Percentiles rank a stretch among this genome's conserved stretches.
phyloP scores from a whole-genome alignment of 2,329 filamentous ascomycete genomes.

The Fusarium keratoplasticum region DNA sequence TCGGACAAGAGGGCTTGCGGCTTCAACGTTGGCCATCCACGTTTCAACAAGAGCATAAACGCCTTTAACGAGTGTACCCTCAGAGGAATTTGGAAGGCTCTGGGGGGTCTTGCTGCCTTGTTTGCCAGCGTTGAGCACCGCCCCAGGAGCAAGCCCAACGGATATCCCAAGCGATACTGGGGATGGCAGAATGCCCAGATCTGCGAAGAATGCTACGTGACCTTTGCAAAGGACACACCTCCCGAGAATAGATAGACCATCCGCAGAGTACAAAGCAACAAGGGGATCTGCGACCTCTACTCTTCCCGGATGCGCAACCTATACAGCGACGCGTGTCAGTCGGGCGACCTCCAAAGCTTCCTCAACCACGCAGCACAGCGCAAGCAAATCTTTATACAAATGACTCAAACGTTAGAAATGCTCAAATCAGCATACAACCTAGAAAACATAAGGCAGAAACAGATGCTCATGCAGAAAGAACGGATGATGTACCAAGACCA shows the following conservation, averaged over 20 bases:
- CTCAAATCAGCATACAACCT: background rate
- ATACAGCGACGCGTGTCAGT: background rate
- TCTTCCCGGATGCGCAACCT: background rate
- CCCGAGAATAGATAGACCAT: background rate
- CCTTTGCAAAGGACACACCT: background rate
- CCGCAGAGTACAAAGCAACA: background rate
- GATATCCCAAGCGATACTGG: background rate
- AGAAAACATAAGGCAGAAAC: background rate
- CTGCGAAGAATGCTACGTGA: background rate
- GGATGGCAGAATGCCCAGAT: background rate
- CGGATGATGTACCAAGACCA: background rate
- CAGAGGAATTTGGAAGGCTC: background rate
- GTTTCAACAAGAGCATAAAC: background rate
- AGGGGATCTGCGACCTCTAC: background rate
- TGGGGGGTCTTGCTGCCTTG: background rate
- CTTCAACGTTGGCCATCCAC: background rate
- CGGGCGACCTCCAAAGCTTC: background rate
- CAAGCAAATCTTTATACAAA: background rate
- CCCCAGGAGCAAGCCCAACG: background rate
- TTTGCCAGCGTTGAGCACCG: background rate
- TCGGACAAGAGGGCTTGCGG: background rate
- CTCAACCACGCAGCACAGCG: background rate
- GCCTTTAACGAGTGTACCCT: background rate
- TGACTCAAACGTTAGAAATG: background rate
- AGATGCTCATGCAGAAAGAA: background rate